Evolutionary conservation across 306 rosid species (phyloP).

Genomic region (Carpinus fangiana): DNA sequence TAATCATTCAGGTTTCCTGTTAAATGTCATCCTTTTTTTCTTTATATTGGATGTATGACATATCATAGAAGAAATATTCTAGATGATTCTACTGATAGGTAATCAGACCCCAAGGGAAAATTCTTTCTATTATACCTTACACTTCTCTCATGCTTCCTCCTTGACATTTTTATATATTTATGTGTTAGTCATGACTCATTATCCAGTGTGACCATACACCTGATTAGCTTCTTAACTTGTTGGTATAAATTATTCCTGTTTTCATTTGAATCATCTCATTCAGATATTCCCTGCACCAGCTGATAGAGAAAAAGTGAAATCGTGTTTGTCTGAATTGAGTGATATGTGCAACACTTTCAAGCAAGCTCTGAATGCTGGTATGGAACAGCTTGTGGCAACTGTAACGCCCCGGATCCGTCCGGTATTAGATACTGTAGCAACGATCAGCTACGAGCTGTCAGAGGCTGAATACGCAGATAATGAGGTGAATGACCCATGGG

Average conservation of each 20-base stretch:
- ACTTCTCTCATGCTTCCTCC: not conserved
- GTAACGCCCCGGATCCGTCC: constrained; percentile 84
- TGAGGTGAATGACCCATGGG: constrained; percentile 98
- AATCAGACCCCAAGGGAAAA: not conserved
- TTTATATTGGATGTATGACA: not conserved
- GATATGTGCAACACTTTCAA: constrained; percentile 87
- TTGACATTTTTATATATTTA: not conserved
- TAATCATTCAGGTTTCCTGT: not conserved
- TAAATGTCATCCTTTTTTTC: not conserved
- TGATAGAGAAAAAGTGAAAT: constrained; percentile 85
- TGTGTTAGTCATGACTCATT: not conserved
- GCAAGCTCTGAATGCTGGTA: constrained; percentile 73
- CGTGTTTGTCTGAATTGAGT: constrained; percentile 88
- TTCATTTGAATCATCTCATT: constrained; percentile 19
- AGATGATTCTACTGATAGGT: not conserved
- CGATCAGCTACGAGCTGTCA: constrained; percentile 82
- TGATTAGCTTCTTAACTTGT: not conserved
- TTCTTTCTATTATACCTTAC: not conserved
- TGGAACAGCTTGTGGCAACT: constrained; percentile 84
- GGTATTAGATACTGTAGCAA: constrained; percentile 74
- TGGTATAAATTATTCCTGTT: constrained; percentile 1
- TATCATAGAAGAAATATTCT: not conserved
- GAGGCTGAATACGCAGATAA: constrained; percentile 93
- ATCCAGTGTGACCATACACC: not conserved
- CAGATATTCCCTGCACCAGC: constrained; percentile 82